Conservation (phyloP, 1,284 basidiomycete genomes). For the Singerocomus rubriflavus region DNA sequence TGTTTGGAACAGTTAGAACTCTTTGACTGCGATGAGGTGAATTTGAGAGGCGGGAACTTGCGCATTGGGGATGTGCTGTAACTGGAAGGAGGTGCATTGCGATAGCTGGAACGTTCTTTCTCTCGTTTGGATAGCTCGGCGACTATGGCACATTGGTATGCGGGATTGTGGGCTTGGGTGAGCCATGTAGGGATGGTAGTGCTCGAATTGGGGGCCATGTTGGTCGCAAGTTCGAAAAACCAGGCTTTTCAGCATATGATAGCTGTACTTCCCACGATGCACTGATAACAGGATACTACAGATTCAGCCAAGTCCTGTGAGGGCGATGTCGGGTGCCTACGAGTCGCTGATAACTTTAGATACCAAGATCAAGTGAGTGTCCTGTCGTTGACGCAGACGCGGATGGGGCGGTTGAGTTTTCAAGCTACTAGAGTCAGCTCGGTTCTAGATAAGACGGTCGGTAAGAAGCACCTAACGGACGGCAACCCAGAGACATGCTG, state of each 20-base stretch:
- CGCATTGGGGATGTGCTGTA: conserved; percentile 1
- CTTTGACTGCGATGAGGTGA: conserved; percentile 27
- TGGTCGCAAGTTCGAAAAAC: not conserved
- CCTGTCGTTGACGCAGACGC: not conserved
- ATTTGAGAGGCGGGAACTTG: conserved; percentile 24
- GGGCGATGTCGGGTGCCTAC: conserved; percentile 19
- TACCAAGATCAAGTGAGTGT: conserved; percentile 51
- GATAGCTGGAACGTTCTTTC: conserved; percentile 22
- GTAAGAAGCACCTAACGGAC: conserved; percentile 70
- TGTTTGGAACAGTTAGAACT: conserved; percentile 34
- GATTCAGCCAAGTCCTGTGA: conserved; percentile 8
- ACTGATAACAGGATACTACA: too few relatives aligned
- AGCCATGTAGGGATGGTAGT: conserved; percentile 22
- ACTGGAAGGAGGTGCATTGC: conserved; percentile 9
- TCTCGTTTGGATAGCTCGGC: conserved; percentile 23
- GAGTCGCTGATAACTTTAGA: conserved; percentile 28
- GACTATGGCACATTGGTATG: conserved; percentile 16
- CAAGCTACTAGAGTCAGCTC: conserved; percentile 65
- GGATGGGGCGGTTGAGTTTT: conserved; percentile 11
- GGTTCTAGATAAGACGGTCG: conserved; percentile 73
- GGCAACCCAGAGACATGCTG: conserved; percentile 76
- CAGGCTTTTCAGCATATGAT: too few relatives aligned
- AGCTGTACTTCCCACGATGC: too few relatives aligned
- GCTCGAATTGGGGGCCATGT: conserved; percentile 13
- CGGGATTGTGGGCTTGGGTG: conserved; percentile 7